Base-by-base conservation (phyloP, 2,329 filamentous ascomycete genomes). In the Hymenotorrendiella dingleyae region DNA sequence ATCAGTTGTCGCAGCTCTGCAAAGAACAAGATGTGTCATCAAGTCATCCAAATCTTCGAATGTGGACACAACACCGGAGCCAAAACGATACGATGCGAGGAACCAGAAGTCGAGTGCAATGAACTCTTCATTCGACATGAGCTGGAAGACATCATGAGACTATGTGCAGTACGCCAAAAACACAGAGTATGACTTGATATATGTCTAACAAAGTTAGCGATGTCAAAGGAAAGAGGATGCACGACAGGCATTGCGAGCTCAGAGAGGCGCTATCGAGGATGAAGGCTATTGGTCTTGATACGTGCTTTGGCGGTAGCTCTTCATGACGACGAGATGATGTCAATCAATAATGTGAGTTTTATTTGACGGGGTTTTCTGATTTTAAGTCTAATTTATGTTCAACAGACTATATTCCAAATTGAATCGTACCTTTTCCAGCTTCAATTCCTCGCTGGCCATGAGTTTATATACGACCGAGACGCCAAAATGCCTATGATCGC, bases 11-110 rank as follows among this genome's bases (percentile, higher is more conserved):
- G n/a, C n/a, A n/a, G n/a, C n/a, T n/a, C n/a, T n/a, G n/a, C n/a
- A n/a, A n/a, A n/a, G n/a, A n/a, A n/a, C 8, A 26, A 16, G 9
- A 40, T 59, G 55, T 60, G 56, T 34, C 46, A 58, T 44, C 56
- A 59, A 52, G 37, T 58, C 43, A 53, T 52, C 11, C 44, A 48
- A 36, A 38, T 60, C 12, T 58, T 53, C 36, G 48, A 53, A 8
- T 59, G 56, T 23, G 53, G 50, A 10, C 57, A 59, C 42, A 49
- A 44, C 8, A 52, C 40, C 33, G 16, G 36, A 9, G 48, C 51
- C 3, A 45, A 47, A 37, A 35, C 36, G 11, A 36, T 57, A 14
- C 36, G 22, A 24, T 59, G 56, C 42, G 46, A 45, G 8, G 45
- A 45, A 4, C 48, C 48, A 19, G 48, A 43, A 16, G 38, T 22